Base-by-base conservation (phyloP, 2,329 filamentous ascomycete genomes). In the Aspergillus pseudoviridinutans region DNA sequence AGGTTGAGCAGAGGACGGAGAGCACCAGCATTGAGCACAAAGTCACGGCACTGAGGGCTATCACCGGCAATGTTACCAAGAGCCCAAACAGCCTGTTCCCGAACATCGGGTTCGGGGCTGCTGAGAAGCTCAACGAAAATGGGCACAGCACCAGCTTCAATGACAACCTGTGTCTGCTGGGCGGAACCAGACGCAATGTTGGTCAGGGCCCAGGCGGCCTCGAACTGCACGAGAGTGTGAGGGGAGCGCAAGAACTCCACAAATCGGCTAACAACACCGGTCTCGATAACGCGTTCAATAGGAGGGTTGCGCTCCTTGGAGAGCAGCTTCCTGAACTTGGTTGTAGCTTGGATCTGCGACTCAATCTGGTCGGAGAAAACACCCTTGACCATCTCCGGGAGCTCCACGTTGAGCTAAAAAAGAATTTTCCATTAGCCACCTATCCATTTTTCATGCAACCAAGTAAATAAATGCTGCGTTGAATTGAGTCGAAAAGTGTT, bases 361-460 rank as follows among this genome's bases (percentile, higher is more conserved):
- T 99, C 94, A 78, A 99, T 97, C 79, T 97, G 92, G 64, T 99
- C 93, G 64, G 94, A 99, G 81, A 99, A 97, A 72, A 99, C 94
- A 62, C 94, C 94, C 72, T 89, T 84, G 61, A 97, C 94, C 94
- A 99, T 99, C 80, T 94, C 88, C 68, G 94, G 94, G 67, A 99
- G 91, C 75, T 99, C 94, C 79, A 97, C 92, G 75, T 94, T 96
- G 75, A 99, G 84, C 94, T 99, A 67, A 7, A 68, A 58, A 55
- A 57, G 64, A 27, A 7, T 47, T 17, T 54, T 59, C n/a, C 29
- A 50, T 64, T 65, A 71, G 68, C 61, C 44, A 55, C 56, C 4
- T 47, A 14, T 14, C 41, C 46, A 51, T 56, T 41, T 51, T 51
- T 58, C 47, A 28, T 22, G 22, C 25, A 54, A 12, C 12, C n/a